Base-by-base conservation (phyloP, 2,329 filamentous ascomycete species). In the Claviceps digitariae region DNA sequence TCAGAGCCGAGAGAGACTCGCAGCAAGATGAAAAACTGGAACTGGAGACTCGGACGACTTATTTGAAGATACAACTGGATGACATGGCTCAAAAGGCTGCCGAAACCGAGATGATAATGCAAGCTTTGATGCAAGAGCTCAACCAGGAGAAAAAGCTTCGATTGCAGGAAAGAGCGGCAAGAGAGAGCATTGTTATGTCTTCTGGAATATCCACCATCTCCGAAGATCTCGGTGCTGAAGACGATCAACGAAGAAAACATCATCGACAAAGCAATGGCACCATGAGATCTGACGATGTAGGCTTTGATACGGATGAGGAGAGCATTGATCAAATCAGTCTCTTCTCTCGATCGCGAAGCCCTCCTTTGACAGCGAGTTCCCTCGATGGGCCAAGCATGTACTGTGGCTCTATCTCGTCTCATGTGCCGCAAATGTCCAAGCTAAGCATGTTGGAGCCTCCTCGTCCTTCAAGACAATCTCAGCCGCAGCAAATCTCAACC, bases 311-410 rank as follows among this genome's bases (percentile, higher is more conserved):
- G n/a, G 80, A 74, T 31, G 78, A 79, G 48, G 72, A 72, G 46
- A 73, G 69, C 53, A 62, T 68, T 21, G 76, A 77, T 55, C 70
- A 66, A 21, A 75, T 73, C 36, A 82, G 78, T 61, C 72, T 84
- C 41, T 84, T 84, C 60, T 83, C 79, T 15, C 70, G 79, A 43
- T 76, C 76, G 40, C 71, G 79, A 25, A 82, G 78, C 59, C 81
- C 81, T 2, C 77, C 78, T 1, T 65, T 72, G 25, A 68, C 72
- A 44, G 69, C 71, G 17, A 40, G n/a, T 27, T 17, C 44, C 9
- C 17, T 52, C 13, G 53, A 54, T 7, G 34, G 44, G 10, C 12
- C 27, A 41, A 46, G 10, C 13, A 51, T 10, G 23, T 41, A 54
- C 10, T 25, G 45, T 29, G 23, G 20, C 31, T 13, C 15, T 4